Base-by-base conservation (phyloP, 2,329 filamentous ascomycete genomes). In the Periconia sp. region DNA sequence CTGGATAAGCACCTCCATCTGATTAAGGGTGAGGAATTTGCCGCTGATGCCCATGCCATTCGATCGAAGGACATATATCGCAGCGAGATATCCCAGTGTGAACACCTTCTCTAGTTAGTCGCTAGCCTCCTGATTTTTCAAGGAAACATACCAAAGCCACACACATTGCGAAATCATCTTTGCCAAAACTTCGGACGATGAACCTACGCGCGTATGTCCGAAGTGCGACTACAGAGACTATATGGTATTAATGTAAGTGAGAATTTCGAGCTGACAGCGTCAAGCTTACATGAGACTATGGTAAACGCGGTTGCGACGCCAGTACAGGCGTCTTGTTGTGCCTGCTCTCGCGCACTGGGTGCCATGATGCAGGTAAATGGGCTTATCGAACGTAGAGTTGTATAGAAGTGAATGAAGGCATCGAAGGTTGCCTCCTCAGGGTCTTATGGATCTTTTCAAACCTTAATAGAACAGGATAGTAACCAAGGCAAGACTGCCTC, bases 111-210 rank as follows among this genome's bases (percentile, higher is more conserved):
- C 7, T 5, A 4, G 26, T 51, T 16, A 54, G 33, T n/a, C 3
- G 17, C 37, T 8, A 35, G 22, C 19, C 3, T 11, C 15, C 15
- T 28, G n/a, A n/a, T 7, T 17, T 7, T 26, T n/a, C 12, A 4
- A 24, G 16, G 4, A 18, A 9, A 53, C 50, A 12, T 56, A 65
- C 62, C 34, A 65, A 24, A 11, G 63, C 56, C 7, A 36, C 39
- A 7, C 66, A 33, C 56, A 66, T 68, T 23, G 57, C 52, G 32
- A 39, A 53, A 40, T 68, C 63, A 50, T 68, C 65, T 31, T 46
- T 46, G 19, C 65, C 65, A 34, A 63, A 49, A 19, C 52, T 63
- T 8, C 51, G 49, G 15, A 65, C 46, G 22, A 61, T 52, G 11
- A 51, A 33, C 2, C 30, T 31, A 13, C 63, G 52, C 19, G 53